A percentile compares a stretch with the other conserved stretches of the same genome.
These are phyloP conservation scores for Selenicereus undatus DNA, from an alignment of 148 eudicot genomes.

Conservation along the genomic window DNA sequence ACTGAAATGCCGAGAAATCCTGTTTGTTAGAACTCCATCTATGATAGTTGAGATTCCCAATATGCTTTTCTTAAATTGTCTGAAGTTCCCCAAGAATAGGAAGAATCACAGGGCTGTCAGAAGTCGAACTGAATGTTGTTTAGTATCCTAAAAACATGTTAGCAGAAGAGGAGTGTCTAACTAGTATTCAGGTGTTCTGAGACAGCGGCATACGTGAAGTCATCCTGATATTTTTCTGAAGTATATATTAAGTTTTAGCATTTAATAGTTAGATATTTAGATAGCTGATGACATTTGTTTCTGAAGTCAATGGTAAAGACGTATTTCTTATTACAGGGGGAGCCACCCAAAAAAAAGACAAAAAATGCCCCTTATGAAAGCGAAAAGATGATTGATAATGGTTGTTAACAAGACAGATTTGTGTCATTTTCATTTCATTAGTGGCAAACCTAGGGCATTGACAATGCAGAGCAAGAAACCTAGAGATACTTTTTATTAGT, in stretches of 20 bases:
- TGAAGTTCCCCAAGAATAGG: too few species aligned
- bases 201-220: not conserved
- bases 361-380: not conserved
- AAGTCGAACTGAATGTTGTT: not conserved
- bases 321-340: not conserved
- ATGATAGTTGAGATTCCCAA: not conserved
- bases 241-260: not conserved
- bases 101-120: not conserved
- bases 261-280: not conserved
- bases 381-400: not conserved
- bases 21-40: not conserved
- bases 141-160: not conserved
- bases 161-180: not conserved
- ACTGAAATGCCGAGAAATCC: not conserved
- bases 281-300: not conserved
- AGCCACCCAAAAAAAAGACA: not conserved
- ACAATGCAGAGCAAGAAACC: not conserved
- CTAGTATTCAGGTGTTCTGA: not conserved
- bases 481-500: not conserved
- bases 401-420: not conserved
- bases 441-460: not conserved
- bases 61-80: not conserved
- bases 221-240: not conserved
- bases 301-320: not conserved
- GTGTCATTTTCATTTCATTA: not conserved